A percentile compares a stretch with the other conserved stretches of the same genome.
These are phyloP conservation scores for Bryoerythrophyllum caledonicum DNA, from an alignment of 225 moss, liverwort and hornwort genomes.

Conservation along the genomic window DNA sequence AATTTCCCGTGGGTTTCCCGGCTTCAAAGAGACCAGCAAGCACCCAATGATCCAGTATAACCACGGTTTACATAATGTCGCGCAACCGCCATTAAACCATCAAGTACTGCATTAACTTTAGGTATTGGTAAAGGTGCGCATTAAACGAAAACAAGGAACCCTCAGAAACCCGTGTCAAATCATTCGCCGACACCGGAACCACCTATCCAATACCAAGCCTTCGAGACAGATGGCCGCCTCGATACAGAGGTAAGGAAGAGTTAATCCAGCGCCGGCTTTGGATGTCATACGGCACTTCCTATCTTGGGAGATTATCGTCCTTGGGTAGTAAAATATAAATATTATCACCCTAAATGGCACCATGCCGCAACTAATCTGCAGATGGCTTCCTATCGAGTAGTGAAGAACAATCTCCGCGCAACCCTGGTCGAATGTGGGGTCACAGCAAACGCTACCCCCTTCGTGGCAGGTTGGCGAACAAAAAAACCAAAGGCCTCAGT, in stretches of 20 bases:
- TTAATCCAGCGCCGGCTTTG: conserved; percentile 16
- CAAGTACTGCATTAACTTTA: conserved; percentile 19
- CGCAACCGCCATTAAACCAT: conserved; percentile 57
- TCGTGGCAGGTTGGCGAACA: conserved; percentile 59
- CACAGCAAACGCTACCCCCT: conserved; percentile 42
- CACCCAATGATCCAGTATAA: conserved; percentile 52
- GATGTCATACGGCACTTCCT: conserved; percentile 77
- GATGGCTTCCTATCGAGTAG: conserved; percentile 65
- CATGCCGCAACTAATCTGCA: conserved; percentile 38
- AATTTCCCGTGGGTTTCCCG: conserved; percentile 56
- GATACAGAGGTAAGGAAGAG: conserved; percentile 37
- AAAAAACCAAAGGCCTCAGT: conserved; percentile 21
- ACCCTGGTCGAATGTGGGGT: conserved; percentile 58
- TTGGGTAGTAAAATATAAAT: background rate
- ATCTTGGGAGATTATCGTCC: conserved; percentile 70
- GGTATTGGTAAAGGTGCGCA: conserved; percentile 59
- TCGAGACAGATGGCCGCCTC: background rate
- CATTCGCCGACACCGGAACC: conserved; percentile 35
- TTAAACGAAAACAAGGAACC: background rate
- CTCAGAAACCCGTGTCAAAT: conserved; percentile 75
- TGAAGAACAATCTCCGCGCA: conserved; percentile 34
- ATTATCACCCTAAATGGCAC: conserved; percentile 57
- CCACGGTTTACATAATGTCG: conserved; percentile 21
- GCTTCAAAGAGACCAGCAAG: conserved; percentile 53
- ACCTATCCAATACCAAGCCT: conserved; percentile 44